These are phyloP conservation scores for Friedmanniomyces simplex DNA, from an alignment of 495 filamentous ascomycete genomes.

Conservation along the genomic window DNA sequence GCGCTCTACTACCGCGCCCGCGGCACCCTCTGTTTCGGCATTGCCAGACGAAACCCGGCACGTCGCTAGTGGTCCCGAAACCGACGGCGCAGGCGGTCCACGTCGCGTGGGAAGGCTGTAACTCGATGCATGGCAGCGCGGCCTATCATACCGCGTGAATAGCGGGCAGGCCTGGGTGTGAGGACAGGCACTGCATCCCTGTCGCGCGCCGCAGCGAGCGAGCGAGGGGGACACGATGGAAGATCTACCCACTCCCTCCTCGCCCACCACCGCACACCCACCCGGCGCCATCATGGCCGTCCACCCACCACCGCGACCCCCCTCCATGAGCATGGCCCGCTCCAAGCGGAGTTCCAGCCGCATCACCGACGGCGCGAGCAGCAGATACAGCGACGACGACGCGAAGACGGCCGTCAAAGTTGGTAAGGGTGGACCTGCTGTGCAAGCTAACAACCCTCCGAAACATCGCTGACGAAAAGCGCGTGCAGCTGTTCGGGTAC, in stretches of 20 bases:
- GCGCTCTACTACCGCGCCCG: not conserved
- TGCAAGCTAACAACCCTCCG: not conserved
- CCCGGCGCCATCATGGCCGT: not conserved
- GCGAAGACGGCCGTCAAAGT: conserved; percentile 96
- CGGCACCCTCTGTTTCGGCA: not conserved
- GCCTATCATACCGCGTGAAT: not conserved
- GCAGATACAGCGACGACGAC: conserved; percentile 84
- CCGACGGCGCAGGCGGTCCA: too few relatives aligned
- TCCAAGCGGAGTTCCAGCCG: conserved; percentile 70
- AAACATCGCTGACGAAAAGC: conserved; percentile 16
- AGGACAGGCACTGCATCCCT: not conserved
- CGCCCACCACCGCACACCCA: not conserved
- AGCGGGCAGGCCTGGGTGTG: not conserved
- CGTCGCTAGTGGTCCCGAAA: not conserved
- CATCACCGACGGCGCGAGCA: conserved; percentile 75
- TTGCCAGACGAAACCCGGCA: not conserved
- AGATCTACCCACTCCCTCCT: not conserved
- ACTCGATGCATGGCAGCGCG: not conserved
- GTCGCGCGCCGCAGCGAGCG: not conserved
- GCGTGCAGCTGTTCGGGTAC: conserved; percentile 74
- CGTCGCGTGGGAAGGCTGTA: not conserved
- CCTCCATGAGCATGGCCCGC: conserved; percentile 15
- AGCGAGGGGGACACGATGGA: not conserved
- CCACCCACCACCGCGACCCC: conserved; percentile 3
- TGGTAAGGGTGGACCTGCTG: conserved; percentile 55